phyloP scores from a whole-genome alignment of 2,329 filamentous ascomycete species.

The Fusarium hostae region DNA sequence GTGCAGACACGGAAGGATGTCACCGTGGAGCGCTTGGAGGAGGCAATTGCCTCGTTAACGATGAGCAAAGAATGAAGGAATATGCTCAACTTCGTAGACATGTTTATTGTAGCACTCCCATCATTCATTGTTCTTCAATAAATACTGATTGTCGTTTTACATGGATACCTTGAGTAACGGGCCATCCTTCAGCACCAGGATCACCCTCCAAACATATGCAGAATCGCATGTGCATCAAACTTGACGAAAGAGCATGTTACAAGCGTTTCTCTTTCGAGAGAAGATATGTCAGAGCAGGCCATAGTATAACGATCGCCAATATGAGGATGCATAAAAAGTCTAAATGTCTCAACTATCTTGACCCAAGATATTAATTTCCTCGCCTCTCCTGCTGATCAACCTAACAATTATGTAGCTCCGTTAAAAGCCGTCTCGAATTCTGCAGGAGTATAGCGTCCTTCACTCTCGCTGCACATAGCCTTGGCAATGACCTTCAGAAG shows the following conservation, averaged over 20 bases:
- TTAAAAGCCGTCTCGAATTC: conserved; percentile 3
- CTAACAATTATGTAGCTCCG: neutral
- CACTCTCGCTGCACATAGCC: conserved; percentile 7
- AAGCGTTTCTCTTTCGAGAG: neutral
- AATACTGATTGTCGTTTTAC: neutral
- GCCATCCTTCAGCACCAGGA: neutral
- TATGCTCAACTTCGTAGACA: fast-evolving
- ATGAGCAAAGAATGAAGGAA: neutral
- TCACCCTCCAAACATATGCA: neutral
- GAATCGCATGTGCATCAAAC: neutral
- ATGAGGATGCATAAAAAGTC: no score
- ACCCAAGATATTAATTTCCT: fast-evolving
- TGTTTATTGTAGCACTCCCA: fast-evolving
- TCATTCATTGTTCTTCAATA: neutral
- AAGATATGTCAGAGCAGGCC: neutral
- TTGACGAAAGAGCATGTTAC: neutral
- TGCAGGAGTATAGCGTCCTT: conserved; percentile 5
- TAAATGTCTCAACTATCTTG: neutral
- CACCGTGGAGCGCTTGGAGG: neutral
- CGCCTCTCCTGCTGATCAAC: fast-evolving
- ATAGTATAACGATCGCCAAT: neutral
- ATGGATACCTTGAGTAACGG: fast-evolving
- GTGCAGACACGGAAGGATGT: neutral
- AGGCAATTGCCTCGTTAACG: neutral
- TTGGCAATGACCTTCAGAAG: conserved; percentile 14